Evolutionary conservation across 345 rosid species (phyloP), one percentile per base, ranked within the genome.

Genomic region (Melaleuca quinquenervia): DNA sequence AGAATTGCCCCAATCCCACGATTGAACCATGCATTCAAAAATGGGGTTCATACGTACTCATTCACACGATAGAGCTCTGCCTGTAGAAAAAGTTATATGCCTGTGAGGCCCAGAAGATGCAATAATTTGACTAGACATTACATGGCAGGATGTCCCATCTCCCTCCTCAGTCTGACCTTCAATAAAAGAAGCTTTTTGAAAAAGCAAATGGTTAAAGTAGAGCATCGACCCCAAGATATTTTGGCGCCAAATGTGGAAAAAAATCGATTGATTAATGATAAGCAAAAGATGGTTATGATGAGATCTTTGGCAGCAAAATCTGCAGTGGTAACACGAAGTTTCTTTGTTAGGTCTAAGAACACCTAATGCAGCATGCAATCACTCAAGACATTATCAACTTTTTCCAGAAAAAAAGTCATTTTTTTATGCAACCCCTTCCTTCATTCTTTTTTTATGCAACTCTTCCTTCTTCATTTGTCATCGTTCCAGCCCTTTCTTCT

Each of bases 391-490:
- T 41, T 41, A 41, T 41, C 41, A 41, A 41, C 41, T 41, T 52
- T 7, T 22, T 52, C 20, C 8, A 52, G 24, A 0, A 0, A 18
- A 22, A 18, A 22, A 8, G 3, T n/a, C 2, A 0, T 20, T 16
- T 52, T 52, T 2, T 8, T 52, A 20, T 18, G 6, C 8, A 8
- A 16, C 54, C 54, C 0, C 22, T 9, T 12, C 8, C 70, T 12
- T 58, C 70, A 1, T 58, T 8, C 32, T 58, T 13, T 5, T 12
- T n/a, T n/a, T n/a, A n/a, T 6, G 1, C 32, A 58, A 6, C 32
- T 3, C 27, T 4, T 18, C 58, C 26, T 54, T 21, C 11, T 21
- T 20, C 56, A 1, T 52, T 36, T n/a, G 3, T 14, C 32, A n/a
- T n/a, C 36, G 29, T 5, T 58, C 70, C 12, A 8, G 16, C 64